phyloP scores from a whole-genome alignment of 495 filamentous ascomycete species.

The Penicillium egyptiacum region DNA sequence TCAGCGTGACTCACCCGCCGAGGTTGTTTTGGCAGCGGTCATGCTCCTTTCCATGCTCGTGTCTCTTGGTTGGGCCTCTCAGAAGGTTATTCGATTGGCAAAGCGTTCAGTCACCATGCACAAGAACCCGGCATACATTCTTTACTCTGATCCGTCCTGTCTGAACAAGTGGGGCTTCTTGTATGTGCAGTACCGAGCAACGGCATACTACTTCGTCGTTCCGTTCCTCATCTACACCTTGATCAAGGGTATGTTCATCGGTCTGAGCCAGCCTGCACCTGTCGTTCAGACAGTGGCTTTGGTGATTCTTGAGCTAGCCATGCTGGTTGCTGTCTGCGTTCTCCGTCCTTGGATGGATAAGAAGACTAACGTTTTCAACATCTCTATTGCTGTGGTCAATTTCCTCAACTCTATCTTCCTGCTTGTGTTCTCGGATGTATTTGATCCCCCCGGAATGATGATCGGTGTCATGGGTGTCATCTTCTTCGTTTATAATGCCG shows the following conservation, averaged over 20 bases:
- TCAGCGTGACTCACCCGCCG: conserved; percentile 77
- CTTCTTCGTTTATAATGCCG: conserved; percentile 90
- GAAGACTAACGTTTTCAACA: conserved; percentile 97
- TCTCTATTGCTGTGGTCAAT: conserved; percentile 85
- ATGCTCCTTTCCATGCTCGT: conserved; percentile 80
- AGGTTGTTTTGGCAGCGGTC: conserved; percentile 84
- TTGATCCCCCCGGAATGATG: conserved; percentile 83
- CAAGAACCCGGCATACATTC: conserved; percentile 94
- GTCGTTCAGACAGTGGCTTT: conserved; percentile 81
- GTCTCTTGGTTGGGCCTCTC: conserved; percentile 82
- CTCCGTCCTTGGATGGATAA: conserved; percentile 98
- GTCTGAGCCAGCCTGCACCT: conserved; percentile 71
- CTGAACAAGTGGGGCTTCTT: conserved; percentile 99
- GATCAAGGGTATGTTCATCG: conserved; percentile 89
- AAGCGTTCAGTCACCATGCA: conserved; percentile 87
- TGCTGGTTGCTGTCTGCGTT: conserved; percentile 75
- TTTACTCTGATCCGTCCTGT: conserved; percentile 89
- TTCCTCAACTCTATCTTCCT: conserved; percentile 89
- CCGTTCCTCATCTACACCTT: conserved; percentile 77
- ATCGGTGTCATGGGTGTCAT: conserved; percentile 92
- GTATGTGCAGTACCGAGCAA: conserved; percentile 95
- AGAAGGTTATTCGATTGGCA: conserved; percentile 86
- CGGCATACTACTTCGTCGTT: conserved; percentile 95
- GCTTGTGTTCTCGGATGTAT: conserved; percentile 78
- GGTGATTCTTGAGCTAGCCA: conserved; percentile 78